Evolutionary conservation across 2,329 filamentous ascomycete genomes (phyloP).

Genomic region (Fusarium aywerte): DNA sequence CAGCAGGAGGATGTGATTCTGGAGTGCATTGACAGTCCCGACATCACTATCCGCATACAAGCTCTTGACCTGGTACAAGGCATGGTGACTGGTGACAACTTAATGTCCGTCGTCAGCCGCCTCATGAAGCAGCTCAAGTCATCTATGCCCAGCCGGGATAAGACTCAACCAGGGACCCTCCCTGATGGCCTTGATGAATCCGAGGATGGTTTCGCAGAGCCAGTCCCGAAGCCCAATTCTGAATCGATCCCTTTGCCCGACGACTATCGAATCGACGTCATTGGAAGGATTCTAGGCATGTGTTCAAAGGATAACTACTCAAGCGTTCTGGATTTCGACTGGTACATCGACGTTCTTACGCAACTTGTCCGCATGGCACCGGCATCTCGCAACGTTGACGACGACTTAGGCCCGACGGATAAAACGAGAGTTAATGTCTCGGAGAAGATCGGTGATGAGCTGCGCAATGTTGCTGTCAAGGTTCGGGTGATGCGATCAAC

Average conservation of each 20-base stretch:
- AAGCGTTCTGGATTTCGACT: conserved; percentile 91
- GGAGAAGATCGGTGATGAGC: conserved; percentile 80
- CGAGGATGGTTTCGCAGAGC: conserved; percentile 59
- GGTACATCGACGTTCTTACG: conserved; percentile 92
- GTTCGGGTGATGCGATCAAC: conserved; percentile 84
- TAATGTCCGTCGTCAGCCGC: conserved; percentile 85
- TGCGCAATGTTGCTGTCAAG: conserved; percentile 91
- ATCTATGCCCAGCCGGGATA: conserved; percentile 63
- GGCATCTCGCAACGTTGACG: conserved; percentile 55
- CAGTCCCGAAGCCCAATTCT: conserved; percentile 47
- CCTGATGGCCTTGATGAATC: conserved; percentile 60
- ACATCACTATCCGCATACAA: conserved; percentile 94
- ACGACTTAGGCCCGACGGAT: conserved; percentile 49
- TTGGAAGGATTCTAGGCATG: conserved; percentile 85
- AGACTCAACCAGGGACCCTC: conserved; percentile 55
- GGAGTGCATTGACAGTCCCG: conserved; percentile 93
- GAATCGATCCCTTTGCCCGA: conserved; percentile 76
- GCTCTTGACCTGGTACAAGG: conserved; percentile 91
- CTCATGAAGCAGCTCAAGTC: conserved; percentile 87
- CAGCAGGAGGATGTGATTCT: conserved; percentile 96
- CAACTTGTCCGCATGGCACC: conserved; percentile 82
- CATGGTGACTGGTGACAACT: conserved; percentile 90
- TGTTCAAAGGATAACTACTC: conserved; percentile 90
- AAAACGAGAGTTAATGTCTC: conserved; percentile 62
- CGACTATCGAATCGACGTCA: conserved; percentile 86